These are phyloP conservation scores for Zygosaccharomyces lentus DNA, from an alignment of 805 yeast species.

Conservation along the genomic window DNA sequence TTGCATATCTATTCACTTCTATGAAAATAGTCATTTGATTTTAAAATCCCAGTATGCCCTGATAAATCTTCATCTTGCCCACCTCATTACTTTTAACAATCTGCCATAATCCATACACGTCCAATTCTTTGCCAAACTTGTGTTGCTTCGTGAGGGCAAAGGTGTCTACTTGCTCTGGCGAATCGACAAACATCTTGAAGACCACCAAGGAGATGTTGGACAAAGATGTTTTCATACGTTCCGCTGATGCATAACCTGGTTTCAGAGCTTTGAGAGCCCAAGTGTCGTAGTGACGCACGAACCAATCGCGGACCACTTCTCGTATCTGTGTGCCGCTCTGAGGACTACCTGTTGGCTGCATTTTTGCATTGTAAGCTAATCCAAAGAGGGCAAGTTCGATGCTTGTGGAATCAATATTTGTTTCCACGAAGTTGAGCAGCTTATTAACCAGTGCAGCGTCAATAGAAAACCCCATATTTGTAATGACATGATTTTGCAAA, in stretches of 20 bases:
- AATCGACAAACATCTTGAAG: constrained; percentile 34
- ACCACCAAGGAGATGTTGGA: constrained; percentile 37
- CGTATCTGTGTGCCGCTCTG: constrained; percentile 16
- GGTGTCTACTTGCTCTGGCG: constrained; percentile 26
- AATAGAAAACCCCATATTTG: constrained; percentile 49
- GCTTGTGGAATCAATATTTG: constrained; percentile 51
- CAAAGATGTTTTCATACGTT: constrained; percentile 44
- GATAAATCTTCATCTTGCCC: constrained; percentile 13
- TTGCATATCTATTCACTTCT: constrained; percentile 1
- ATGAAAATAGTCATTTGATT: not conserved
- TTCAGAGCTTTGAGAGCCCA: constrained; percentile 49
- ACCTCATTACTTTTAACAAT: constrained; percentile 13
- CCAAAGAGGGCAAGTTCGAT: constrained; percentile 60
- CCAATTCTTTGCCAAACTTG: constrained; percentile 31
- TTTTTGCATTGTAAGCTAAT: constrained; percentile 36
- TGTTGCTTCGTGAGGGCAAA: constrained; percentile 35
- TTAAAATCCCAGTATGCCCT: constrained; percentile 14
- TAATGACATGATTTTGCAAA: constrained; percentile 53
- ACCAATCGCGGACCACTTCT: constrained; percentile 54
- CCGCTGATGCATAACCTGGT: constrained; percentile 41
- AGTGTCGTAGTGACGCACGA: constrained; percentile 44
- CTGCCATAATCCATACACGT: constrained; percentile 24
- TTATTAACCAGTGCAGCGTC: constrained; percentile 46
- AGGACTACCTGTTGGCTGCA: not conserved
- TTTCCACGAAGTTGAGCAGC: constrained; percentile 52